A percentile compares a stretch with the other conserved stretches of the same genome.
Evolutionary conservation across 2,329 filamentous ascomycete genomes (phyloP).

Genomic region (Lecanicillium sp.): DNA sequence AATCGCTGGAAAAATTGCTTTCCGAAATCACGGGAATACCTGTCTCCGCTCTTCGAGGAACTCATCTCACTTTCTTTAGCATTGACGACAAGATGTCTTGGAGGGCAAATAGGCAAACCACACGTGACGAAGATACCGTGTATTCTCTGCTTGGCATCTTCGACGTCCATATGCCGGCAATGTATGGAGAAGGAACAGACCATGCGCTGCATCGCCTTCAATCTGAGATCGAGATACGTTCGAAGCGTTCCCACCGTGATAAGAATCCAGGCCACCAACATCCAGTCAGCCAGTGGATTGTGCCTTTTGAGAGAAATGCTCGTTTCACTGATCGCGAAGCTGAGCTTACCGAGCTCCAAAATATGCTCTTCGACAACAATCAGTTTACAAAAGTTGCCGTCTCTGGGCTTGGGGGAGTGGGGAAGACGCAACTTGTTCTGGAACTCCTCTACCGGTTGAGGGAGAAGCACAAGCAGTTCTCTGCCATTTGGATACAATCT

Average conservation of each 20-base stretch:
- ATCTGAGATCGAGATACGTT: conserved; percentile 11
- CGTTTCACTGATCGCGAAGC: too few species aligned
- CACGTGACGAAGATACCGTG: conserved; percentile 13
- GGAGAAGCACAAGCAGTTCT: conserved; percentile 7
- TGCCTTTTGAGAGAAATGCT: too few species aligned
- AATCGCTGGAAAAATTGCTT: neutral
- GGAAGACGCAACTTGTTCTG: conserved; percentile 3
- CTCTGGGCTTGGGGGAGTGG: conserved; percentile 1
- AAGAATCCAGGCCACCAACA: too few species aligned
- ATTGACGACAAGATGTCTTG: conserved; percentile 17
- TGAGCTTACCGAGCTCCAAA: too few species aligned
- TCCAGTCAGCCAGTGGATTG: too few species aligned
- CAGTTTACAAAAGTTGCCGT: neutral
- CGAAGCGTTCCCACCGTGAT: too few species aligned
- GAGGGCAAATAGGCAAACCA: conserved; percentile 14
- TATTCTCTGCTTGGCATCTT: conserved; percentile 20
- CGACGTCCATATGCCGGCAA: conserved; percentile 17
- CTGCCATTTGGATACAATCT: neutral
- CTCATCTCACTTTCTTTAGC: conserved; percentile 1
- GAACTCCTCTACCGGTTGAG: neutral
- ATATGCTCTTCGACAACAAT: too few species aligned
- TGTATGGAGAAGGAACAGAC: conserved; percentile 16
- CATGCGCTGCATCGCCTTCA: conserved; percentile 14
- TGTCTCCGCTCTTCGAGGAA: neutral
- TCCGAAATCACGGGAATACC: conserved; percentile 3